Evolutionary conservation across 2,329 filamentous ascomycete species (phyloP), one percentile per base, ranked within the genome.

Genomic region (Aureobasidium lini): DNA sequence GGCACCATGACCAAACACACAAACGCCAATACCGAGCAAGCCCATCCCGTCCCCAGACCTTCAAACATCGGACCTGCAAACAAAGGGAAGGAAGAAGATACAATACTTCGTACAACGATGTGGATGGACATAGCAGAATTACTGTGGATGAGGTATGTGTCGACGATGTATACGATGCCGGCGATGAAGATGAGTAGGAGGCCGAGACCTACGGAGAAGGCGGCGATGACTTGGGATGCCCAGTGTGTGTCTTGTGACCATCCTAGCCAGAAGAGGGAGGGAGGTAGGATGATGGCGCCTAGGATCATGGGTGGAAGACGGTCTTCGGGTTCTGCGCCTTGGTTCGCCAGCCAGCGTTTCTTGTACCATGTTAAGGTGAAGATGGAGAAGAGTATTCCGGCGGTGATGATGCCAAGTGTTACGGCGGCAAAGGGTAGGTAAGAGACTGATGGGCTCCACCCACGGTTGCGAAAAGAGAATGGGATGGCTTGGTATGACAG

Each of bases 201-300:
- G 23, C 76, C 67, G 18, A 58, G 40, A 9, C 77, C 77, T 43
- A 77, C 76, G 8, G 71, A 71, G 6, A 73, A 67, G 5, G 75
- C 73, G 1, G 73, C 68, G 3, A 77, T 61, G 28, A 77, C 72
- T 61, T 77, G 75, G 1, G 71, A 70, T 10, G 75, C 72, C 72
- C 73, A 76, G 75, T 77, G 60, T 72, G 72, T 8, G 59, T 73
- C 71, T 4, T 70, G 69, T 69, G 71, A 49, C 79, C 78, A 81
- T 0, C 74, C 77, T 61, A 81, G 81, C 77, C 76, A 79, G 63
- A 81, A 80, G 28, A 82, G 68, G 1, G 77, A 76, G 8, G 73
- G 69, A 1, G 77, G 75, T 1, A 78, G 67, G 3, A 80, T 70
- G 13, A 81, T 61, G 5, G 78, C 74, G 3, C 79, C 82, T 9